phyloP scores from a whole-genome alignment of 257 asterid genomes.

The Coffea canephora region DNA sequence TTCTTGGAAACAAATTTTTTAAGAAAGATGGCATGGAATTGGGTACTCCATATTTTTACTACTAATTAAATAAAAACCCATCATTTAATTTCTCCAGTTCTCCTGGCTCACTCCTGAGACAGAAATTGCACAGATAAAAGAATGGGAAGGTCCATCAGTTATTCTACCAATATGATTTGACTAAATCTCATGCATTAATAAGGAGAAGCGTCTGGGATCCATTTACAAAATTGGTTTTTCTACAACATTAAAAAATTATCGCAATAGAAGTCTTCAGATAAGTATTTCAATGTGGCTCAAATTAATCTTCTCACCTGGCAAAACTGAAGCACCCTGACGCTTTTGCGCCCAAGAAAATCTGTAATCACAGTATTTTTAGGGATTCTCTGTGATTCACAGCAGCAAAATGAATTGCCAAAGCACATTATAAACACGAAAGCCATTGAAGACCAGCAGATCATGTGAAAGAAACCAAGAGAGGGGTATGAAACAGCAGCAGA shows the following conservation, averaged over 20 bases:
- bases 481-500: too few species aligned
- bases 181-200: neutral
- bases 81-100: neutral
- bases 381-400: too few species aligned
- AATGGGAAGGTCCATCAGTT: neutral
- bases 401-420: too few species aligned
- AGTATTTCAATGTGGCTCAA: neutral
- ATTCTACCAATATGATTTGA: neutral
- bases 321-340: conserved; percentile 53
- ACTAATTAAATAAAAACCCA: too few species aligned
- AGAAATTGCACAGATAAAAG: neutral
- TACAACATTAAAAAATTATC: too few species aligned
- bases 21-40: neutral
- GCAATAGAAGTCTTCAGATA: too few species aligned
- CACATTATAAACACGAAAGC: too few species aligned
- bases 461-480: too few species aligned
- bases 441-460: too few species aligned
- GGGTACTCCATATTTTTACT: neutral
- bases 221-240: neutral
- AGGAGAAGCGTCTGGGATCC: neutral
- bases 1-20: neutral
- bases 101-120: neutral
- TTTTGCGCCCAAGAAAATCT: conserved; percentile 79
- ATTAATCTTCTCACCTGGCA: conserved; percentile 47
- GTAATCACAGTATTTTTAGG: conserved; percentile 16